Evolutionary conservation across 345 rosid genomes (phyloP).

Genomic region (Populus pruinosa): DNA sequence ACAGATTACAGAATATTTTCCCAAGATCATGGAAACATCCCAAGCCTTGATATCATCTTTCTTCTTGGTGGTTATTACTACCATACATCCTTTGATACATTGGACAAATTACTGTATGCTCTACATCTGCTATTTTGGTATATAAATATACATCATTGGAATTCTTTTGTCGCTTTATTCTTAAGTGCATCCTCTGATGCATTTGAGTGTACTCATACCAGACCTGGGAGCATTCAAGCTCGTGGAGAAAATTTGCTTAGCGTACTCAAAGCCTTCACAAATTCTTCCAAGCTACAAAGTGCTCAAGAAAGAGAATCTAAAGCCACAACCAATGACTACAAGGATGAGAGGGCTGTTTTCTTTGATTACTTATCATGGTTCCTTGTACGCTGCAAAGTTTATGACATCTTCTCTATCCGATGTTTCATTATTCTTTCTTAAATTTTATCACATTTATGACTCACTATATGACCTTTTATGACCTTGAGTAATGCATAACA

Average conservation of each 20-base stretch:
- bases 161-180: constrained; percentile 20
- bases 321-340: constrained; percentile 30
- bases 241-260: constrained; percentile 91
- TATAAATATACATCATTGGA: constrained; percentile 23
- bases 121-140: constrained; percentile 57
- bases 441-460: not conserved
- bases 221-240: constrained; percentile 99
- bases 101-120: constrained; percentile 96
- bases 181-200: constrained; percentile 31
- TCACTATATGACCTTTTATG: not conserved
- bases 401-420: constrained; percentile 2
- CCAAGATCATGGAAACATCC: constrained; percentile 83
- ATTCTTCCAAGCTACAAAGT: constrained; percentile 66
- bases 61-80: constrained; percentile 95
- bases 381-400: constrained; percentile 47
- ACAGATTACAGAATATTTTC: constrained; percentile 94
- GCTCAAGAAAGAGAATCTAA: constrained; percentile 51
- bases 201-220: constrained; percentile 36
- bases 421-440: constrained; percentile 5
- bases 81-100: constrained; percentile 90
- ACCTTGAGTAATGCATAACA: not conserved
- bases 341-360: constrained; percentile 75
- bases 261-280: constrained; percentile 68
- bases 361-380: constrained; percentile 83
- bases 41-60: constrained; percentile 95